A percentile compares a stretch with the other conserved stretches of the same genome.
Evolutionary conservation across 75 land plant species (phyloP).

Genomic region (Ceratopteris richardii): DNA sequence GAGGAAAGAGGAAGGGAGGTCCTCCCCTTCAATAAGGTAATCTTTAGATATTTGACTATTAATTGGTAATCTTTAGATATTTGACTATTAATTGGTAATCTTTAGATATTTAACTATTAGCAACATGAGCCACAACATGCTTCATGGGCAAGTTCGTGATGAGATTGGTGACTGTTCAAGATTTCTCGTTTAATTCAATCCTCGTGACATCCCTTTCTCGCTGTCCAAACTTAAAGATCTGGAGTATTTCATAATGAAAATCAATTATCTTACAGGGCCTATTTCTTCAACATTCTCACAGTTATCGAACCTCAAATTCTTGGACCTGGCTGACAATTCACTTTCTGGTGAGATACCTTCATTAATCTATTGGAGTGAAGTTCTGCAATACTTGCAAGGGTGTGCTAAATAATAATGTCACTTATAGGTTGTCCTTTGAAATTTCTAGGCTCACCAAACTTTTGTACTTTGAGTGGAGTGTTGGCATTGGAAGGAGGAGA

Average conservation of each 20-base stretch:
- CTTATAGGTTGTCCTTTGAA: constrained; percentile 67
- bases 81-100: too few species aligned
- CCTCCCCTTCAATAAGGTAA: too few species aligned
- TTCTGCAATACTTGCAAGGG: constrained; percentile 91
- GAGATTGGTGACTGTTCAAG: constrained; percentile 85
- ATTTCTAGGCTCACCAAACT: constrained; percentile 76
- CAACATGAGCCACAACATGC: constrained; percentile 62
- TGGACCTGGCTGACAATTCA: constrained; percentile 80
- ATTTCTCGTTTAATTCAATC: constrained; percentile 13
- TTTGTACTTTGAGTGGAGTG: too few species aligned
- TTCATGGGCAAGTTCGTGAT: constrained; percentile 89
- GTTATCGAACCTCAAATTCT: constrained; percentile 67
- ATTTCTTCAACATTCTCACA: constrained; percentile 87
- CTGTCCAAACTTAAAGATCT: constrained; percentile 72
- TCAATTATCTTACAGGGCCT: constrained; percentile 69
- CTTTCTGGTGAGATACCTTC: constrained; percentile 86
- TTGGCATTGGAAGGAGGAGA: too few species aligned
- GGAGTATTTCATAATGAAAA: constrained; percentile 55
- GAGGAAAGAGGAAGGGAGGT: too few species aligned
- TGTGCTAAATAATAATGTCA: constrained; percentile 56
- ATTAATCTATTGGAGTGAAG: constrained; percentile 96
- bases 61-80: too few species aligned
- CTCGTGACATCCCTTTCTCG: constrained; percentile 75
- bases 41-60: too few species aligned
- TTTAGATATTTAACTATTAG: too few species aligned